These are phyloP conservation scores for Suillus subluteus DNA, from an alignment of 768 basidiomycete species.

Conservation along the genomic window DNA sequence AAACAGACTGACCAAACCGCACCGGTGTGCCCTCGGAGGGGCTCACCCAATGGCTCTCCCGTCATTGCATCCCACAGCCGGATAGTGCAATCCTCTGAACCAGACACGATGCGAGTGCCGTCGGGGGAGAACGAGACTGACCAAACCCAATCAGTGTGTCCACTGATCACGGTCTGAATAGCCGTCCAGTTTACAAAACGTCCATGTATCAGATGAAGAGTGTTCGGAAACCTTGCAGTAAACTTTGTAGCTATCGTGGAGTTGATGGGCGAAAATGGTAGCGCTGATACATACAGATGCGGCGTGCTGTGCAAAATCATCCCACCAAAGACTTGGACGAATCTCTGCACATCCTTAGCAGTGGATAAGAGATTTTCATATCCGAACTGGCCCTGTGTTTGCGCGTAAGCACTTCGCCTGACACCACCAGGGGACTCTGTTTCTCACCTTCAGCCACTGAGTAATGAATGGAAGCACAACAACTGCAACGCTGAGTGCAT, in stretches of 20 bases:
- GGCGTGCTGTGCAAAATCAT: constrained; percentile 23
- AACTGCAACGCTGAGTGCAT: not conserved
- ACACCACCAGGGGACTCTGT: not conserved
- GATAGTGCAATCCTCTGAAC: constrained; percentile 22
- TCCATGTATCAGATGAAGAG: not conserved
- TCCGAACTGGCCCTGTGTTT: constrained; percentile 4
- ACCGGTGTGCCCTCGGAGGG: constrained; percentile 12
- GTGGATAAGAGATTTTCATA: not conserved
- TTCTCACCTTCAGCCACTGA: not conserved
- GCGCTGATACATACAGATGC: constrained; percentile 29
- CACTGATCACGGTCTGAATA: constrained; percentile 11
- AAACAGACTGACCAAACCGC: constrained; percentile 13
- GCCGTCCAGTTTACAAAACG: constrained; percentile 4
- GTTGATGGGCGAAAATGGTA: constrained; percentile 28
- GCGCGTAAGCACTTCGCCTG: not conserved
- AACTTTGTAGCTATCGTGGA: constrained; percentile 26
- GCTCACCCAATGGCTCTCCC: not conserved
- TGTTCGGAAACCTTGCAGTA: not conserved
- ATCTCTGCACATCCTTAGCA: constrained; percentile 17
- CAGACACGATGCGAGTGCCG: constrained; percentile 23
- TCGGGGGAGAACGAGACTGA: constrained; percentile 15
- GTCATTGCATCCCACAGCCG: constrained; percentile 25
- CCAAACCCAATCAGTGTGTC: not conserved
- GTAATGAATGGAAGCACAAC: not conserved
- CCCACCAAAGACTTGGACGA: constrained; percentile 17